Conservation (phyloP, 2,329 filamentous ascomycete species). For the Exserohilum turcica region DNA sequence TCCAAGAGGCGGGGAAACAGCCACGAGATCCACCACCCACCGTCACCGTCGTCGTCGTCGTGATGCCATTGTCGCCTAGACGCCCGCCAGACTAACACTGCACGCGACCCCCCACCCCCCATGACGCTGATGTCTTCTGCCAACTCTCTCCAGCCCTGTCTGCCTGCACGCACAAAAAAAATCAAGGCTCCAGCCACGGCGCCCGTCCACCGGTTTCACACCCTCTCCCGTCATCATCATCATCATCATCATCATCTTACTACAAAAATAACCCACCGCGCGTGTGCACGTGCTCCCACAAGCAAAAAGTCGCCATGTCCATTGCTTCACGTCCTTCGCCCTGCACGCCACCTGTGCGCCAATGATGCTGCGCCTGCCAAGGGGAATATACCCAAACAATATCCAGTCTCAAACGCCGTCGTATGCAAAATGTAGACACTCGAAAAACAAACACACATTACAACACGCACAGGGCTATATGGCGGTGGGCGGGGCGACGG, state of each 20-base stretch:
- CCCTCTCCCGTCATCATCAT: no score
- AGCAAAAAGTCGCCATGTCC: neutral
- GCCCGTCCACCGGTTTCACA: neutral
- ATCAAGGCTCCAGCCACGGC: neutral
- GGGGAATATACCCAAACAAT: constrained; percentile 5
- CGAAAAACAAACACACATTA: neutral
- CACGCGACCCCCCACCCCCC: no score
- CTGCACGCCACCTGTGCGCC: neutral
- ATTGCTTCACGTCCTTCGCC: neutral
- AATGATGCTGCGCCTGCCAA: constrained; percentile 6
- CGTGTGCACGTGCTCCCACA: neutral
- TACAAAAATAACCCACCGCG: neutral
- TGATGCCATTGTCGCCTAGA: constrained; percentile 8
- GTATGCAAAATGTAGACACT: constrained; percentile 14
- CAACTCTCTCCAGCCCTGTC: neutral
- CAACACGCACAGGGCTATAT: constrained; percentile 9
- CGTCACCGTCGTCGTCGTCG: no score
- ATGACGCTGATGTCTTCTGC: neutral
- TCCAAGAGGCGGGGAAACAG: constrained; percentile 9
- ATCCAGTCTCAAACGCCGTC: constrained; percentile 14
- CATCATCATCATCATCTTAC: neutral
- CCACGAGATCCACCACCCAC: constrained; percentile 10
- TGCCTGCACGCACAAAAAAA: neutral
- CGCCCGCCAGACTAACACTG: constrained; percentile 3
- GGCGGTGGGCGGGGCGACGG: constrained; percentile 31